Conservation (phyloP, 106 monocot genomes). For the Apostasia ramifera region DNA sequence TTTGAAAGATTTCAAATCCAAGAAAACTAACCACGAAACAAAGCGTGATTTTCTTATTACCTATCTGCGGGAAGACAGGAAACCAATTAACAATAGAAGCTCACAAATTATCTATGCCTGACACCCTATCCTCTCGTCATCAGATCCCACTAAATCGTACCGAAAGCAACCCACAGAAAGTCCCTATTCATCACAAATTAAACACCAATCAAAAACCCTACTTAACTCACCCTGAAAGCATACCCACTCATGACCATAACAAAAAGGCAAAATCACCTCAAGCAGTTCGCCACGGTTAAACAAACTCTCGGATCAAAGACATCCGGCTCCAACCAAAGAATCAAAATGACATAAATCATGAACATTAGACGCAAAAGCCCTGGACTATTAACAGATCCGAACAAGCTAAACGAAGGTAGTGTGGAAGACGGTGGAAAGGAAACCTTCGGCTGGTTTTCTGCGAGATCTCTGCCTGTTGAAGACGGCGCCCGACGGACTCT, state of each 20-base stretch:
- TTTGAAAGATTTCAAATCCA: neutral
- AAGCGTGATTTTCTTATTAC: neutral
- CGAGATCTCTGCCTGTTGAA: slow-evolving; percentile 27
- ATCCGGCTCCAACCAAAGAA: neutral
- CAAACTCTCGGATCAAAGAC: neutral
- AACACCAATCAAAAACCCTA: neutral
- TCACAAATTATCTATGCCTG: too few relatives aligned
- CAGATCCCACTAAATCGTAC: neutral
- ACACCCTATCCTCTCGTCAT: neutral
- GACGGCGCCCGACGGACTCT: slow-evolving; percentile 36
- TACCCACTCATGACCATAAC: neutral
- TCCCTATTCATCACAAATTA: neutral
- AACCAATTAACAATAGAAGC: too few relatives aligned
- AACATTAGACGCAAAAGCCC: neutral
- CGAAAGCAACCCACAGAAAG: neutral
- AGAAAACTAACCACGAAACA: neutral
- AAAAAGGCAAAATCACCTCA: neutral
- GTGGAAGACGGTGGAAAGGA: neutral
- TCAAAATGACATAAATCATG: neutral
- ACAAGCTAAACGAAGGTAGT: neutral
- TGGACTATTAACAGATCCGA: neutral
- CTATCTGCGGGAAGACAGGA: too few relatives aligned
- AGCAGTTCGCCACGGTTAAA: neutral
- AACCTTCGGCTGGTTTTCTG: slow-evolving; percentile 16
- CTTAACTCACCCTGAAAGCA: neutral